Conservation (phyloP, 2,329 filamentous ascomycete species). For the Pseudogymnoascus sp. region DNA sequence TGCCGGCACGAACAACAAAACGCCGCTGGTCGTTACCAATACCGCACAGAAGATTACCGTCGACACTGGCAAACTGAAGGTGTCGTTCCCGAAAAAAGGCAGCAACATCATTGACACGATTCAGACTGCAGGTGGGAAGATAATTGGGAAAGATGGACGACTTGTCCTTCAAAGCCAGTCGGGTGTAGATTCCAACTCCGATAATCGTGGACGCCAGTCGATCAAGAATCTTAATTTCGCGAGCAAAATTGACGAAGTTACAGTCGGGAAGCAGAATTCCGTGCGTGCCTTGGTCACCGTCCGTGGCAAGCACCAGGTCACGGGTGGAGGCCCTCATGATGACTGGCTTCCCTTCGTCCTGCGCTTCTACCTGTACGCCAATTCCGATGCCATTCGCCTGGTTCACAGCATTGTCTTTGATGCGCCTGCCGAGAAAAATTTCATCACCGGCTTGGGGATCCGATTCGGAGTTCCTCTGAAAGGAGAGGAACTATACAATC, state of each 20-base stretch:
- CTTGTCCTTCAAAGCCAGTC: constrained; percentile 48
- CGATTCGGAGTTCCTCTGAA: constrained; percentile 48
- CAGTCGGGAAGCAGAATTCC: constrained; percentile 37
- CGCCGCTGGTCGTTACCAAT: neutral
- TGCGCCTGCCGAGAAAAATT: constrained; percentile 39
- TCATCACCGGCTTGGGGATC: constrained; percentile 48
- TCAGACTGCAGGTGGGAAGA: constrained; percentile 14
- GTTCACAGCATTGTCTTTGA: constrained; percentile 53
- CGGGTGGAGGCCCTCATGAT: constrained; percentile 27
- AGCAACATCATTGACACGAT: constrained; percentile 16
- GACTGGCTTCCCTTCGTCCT: constrained; percentile 42
- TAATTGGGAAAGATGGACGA: constrained; percentile 33
- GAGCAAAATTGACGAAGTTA: constrained; percentile 44
- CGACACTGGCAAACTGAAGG: constrained; percentile 16
- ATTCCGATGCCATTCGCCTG: constrained; percentile 47
- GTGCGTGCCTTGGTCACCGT: constrained; percentile 41
- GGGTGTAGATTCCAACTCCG: constrained; percentile 34
- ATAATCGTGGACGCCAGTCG: constrained; percentile 28
- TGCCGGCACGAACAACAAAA: neutral
- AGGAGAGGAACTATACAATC: constrained; percentile 48
- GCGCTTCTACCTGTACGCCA: constrained; percentile 52
- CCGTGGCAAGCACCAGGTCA: constrained; percentile 20
- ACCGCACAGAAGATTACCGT: constrained; percentile 12
- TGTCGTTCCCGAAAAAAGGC: constrained; percentile 17
- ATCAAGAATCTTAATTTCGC: constrained; percentile 40